Conservation (phyloP, 805 yeast species). For the Wickerhamomyces bovis region DNA sequence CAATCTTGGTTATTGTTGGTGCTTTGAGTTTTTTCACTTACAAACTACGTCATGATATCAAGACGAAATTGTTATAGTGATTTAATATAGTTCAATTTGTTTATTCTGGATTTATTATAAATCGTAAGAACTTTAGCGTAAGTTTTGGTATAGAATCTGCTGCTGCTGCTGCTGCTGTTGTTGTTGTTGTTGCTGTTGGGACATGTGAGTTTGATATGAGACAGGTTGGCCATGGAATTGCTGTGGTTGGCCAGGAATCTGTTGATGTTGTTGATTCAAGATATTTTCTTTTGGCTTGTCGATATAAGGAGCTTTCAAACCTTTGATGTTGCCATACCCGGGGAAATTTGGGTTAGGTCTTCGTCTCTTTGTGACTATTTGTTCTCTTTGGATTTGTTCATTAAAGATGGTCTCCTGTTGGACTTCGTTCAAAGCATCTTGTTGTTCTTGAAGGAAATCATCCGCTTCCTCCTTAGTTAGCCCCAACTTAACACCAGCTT, state of each 20-base stretch:
- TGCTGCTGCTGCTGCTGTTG: not conserved
- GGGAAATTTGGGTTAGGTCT: conserved; percentile 44
- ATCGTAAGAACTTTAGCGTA: not conserved
- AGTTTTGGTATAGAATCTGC: not conserved
- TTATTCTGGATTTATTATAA: not conserved
- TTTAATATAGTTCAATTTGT: not conserved
- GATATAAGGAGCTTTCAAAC: conserved; percentile 39
- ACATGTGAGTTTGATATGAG: too few species aligned
- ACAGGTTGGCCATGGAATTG: too few species aligned
- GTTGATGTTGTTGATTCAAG: not conserved
- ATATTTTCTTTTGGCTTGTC: conserved; percentile 11
- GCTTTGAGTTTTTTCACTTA: conserved; percentile 41
- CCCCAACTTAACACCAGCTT: conserved; percentile 34
- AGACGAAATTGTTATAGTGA: conserved; percentile 46
- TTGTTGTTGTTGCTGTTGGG: conserved; percentile 3
- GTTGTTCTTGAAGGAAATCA: conserved; percentile 24
- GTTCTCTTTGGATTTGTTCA: conserved; percentile 35
- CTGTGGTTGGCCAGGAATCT: not conserved
- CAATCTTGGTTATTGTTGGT: conserved; percentile 22
- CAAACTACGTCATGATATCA: conserved; percentile 55
- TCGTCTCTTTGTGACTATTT: conserved; percentile 37
- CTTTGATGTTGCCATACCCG: conserved; percentile 38
- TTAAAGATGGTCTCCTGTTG: conserved; percentile 29
- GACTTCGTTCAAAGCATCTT: conserved; percentile 26
- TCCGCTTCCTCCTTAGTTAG: conserved; percentile 21